phyloP scores from a whole-genome alignment of 2,329 filamentous ascomycete genomes.

The Colletotrichum aenigma region DNA sequence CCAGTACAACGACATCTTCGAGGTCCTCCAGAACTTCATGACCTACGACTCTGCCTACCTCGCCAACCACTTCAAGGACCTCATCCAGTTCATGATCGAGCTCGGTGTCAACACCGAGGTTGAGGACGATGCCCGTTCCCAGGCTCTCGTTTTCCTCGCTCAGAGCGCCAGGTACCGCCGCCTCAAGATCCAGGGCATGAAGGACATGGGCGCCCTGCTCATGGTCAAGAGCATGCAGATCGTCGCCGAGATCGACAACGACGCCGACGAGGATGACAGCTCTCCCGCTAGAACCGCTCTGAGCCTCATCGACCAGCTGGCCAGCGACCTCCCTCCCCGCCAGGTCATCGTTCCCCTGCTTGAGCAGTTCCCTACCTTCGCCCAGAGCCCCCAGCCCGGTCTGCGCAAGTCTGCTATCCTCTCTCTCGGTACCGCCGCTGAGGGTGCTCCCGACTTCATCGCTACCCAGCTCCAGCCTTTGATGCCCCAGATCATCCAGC shows the following conservation, averaged over 20 bases:
- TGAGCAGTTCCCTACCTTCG: slow-evolving; percentile 83
- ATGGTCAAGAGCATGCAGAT: slow-evolving; percentile 89
- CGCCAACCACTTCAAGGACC: slow-evolving; percentile 83
- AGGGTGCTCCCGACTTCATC: slow-evolving; percentile 97
- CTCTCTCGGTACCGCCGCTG: slow-evolving; percentile 90
- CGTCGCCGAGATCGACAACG: slow-evolving; percentile 84
- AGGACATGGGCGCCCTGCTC: slow-evolving; percentile 81
- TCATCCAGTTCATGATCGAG: slow-evolving; percentile 93
- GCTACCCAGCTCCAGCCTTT: slow-evolving; percentile 88
- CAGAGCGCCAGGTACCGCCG: slow-evolving; percentile 91
- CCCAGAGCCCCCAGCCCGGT: slow-evolving; percentile 74
- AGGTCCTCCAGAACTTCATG: slow-evolving; percentile 95
- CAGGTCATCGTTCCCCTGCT: slow-evolving; percentile 94
- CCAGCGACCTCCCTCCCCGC: slow-evolving; percentile 86
- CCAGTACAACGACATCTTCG: slow-evolving; percentile 87
- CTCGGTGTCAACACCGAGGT: slow-evolving; percentile 77
- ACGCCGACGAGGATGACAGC: slow-evolving; percentile 75
- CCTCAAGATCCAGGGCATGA: slow-evolving; percentile 92
- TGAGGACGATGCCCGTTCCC: slow-evolving; percentile 84
- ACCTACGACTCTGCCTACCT: slow-evolving; percentile 87
- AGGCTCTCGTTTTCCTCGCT: slow-evolving; percentile 92
- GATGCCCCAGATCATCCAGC: slow-evolving; percentile 81
- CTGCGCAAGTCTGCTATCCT: slow-evolving; percentile 90
- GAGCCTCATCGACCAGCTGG: slow-evolving; percentile 85
- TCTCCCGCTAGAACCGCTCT: slow-evolving; percentile 86